phyloP scores from a whole-genome alignment of 73 alveolate genomes.

The Paramecium sexaurelia region DNA sequence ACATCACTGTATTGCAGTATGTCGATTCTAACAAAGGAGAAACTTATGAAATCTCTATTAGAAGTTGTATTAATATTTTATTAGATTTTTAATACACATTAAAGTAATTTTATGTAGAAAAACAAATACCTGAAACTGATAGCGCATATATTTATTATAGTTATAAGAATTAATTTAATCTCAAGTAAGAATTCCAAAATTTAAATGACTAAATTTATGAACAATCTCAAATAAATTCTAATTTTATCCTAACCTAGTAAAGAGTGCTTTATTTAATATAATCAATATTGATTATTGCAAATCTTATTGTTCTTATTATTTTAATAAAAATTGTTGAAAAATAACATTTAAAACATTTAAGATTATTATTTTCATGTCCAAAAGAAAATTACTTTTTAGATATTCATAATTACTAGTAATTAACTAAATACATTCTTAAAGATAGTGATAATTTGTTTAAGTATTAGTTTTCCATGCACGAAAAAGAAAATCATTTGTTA shows the following conservation, averaged over 20 bases:
- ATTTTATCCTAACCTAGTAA: neutral
- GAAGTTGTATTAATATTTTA: neutral
- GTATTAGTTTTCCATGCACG: neutral
- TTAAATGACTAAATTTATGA: slow-evolving; percentile 1
- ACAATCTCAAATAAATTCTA: neutral
- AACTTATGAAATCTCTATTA: neutral
- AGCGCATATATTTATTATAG: neutral
- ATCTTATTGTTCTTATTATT: neutral
- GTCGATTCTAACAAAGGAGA: neutral
- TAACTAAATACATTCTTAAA: neutral
- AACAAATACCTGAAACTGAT: neutral
- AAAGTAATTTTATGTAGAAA: neutral
- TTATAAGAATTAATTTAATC: neutral
- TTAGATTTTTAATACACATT: slow-evolving; percentile 2
- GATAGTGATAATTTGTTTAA: neutral
- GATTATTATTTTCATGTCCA: neutral
- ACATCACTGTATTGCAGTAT: neutral
- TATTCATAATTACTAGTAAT: neutral
- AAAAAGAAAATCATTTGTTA: neutral
- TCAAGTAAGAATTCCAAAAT: neutral
- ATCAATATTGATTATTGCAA: neutral
- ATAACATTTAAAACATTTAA: neutral
- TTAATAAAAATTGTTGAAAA: neutral
- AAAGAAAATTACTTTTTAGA: neutral
- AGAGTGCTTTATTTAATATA: neutral